Base-by-base conservation (phyloP, 768 basidiomycete genomes). In the Pholiota conissans region DNA sequence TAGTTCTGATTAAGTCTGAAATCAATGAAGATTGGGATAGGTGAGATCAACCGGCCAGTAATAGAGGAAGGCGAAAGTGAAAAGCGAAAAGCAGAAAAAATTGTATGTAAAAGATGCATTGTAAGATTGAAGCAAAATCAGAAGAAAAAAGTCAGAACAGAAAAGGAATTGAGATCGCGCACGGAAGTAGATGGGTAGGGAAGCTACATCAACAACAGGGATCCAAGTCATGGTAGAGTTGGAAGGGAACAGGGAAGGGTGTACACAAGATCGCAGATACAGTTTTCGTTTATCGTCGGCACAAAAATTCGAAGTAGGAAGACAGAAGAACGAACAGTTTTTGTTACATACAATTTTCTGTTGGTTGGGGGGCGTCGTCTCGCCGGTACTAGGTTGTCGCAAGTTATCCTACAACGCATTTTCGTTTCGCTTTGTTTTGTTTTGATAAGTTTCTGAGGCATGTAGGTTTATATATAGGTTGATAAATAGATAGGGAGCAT, bases 401-500 rank as follows among this genome's bases (percentile, higher is more conserved):
- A 45, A 45, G 13, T 32, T 45, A 45, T 45, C 42, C 42, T 45
- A 45, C 42, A 45, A 45, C 24, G 42, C 22, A 11, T 24, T 45
- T 45, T 45, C 18, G 2, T 6, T 24, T 22, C 7, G 56, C 54
- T 34, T 40, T 60, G 62, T 65, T 55, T 37, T 53, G 26, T 62
- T 57, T 62, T 45, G 60, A 46, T 57, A 52, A 61, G 37, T 39
- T 8, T 45, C 18, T 20, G 22, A 24, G 13, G 22, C 20, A 45
- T 45, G 42, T 45, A 13, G 7, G 24, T 24, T 45, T 45, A 62
- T 61, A 64, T 40, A 54, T 46, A 54, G 40, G 40, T 30, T 16
- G 52, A 56, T 61, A 60, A 55, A 61, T 64, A 66, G 57, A 66
- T 64, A 63, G 26, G 49, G 57, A 52, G 34, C 29, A 60, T 63